These are phyloP conservation scores for Hypericum androsaemum DNA, from an alignment of 345 rosid species.

Conservation along the genomic window DNA sequence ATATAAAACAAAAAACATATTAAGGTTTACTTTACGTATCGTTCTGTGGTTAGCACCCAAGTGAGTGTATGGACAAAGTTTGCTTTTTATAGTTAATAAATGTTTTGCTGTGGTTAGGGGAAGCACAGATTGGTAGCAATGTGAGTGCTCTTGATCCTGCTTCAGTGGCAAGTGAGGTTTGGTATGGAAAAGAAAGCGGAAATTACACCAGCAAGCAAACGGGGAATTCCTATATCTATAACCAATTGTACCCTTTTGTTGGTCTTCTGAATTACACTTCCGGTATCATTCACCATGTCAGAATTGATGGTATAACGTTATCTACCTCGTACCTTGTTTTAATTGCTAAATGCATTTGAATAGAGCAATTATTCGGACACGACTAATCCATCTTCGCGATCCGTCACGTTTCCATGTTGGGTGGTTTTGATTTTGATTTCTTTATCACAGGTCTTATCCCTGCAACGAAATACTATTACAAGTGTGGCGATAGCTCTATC, in stretches of 20 bases:
- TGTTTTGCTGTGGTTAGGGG: not conserved
- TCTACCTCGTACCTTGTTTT: not conserved
- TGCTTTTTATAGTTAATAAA: too few relatives aligned
- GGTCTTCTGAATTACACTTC: slow-evolving; percentile 3
- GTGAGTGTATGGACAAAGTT: too few relatives aligned
- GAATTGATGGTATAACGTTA: not conserved
- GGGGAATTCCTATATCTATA: not conserved
- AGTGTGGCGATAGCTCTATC: slow-evolving; percentile 64
- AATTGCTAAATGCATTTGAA: not conserved
- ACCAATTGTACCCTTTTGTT: not conserved
- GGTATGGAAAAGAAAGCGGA: slow-evolving; percentile 3
- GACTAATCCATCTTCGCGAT: not conserved
- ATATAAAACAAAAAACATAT: too few relatives aligned
- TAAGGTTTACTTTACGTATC: too few relatives aligned
- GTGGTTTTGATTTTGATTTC: not conserved
- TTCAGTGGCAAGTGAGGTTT: slow-evolving; percentile 4
- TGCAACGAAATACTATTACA: slow-evolving; percentile 45
- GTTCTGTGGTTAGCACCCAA: too few relatives aligned
- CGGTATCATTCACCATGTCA: slow-evolving; percentile 1
- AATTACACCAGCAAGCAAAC: not conserved
- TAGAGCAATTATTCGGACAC: not conserved
- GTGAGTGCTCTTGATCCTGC: slow-evolving; percentile 2
- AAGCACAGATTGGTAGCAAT: not conserved
- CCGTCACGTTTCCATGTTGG: not conserved
- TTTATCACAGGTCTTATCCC: slow-evolving; percentile 51